A percentile compares a stretch with the other conserved stretches of the same genome.
Conservation (phyloP, 306 rosid species). For the Rosa chinensis region DNA sequence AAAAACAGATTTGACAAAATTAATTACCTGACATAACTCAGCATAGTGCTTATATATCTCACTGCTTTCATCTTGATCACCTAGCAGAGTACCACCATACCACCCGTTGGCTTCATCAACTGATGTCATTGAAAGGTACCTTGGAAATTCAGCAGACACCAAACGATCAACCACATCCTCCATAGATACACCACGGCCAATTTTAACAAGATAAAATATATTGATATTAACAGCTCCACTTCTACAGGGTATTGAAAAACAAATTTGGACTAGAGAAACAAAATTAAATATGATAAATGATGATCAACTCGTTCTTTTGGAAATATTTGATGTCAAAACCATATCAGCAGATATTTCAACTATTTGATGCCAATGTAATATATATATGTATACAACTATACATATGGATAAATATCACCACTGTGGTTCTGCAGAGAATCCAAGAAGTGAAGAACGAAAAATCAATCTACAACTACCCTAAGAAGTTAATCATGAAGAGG, state of each 20-base stretch:
- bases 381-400: too few species aligned
- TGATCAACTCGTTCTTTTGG: not conserved
- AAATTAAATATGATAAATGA: not conserved
- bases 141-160: conserved; percentile 31
- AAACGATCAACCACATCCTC: conserved; percentile 24
- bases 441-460: not conserved
- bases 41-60: conserved; percentile 91
- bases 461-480: too few species aligned
- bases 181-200: not conserved
- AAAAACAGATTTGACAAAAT: conserved; percentile 6
- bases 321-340: too few species aligned
- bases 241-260: not conserved
- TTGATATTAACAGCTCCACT: not conserved
- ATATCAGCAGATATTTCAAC: too few species aligned
- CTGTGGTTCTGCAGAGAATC: not conserved
- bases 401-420: not conserved
- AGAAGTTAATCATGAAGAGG: not conserved
- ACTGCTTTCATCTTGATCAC: conserved; percentile 83
- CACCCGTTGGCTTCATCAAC: conserved; percentile 76
- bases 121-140: conserved; percentile 77
- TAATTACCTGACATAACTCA: conserved; percentile 73
- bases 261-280: not conserved
- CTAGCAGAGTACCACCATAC: conserved; percentile 82
- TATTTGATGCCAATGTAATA: too few species aligned
- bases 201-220: not conserved